Conservation (phyloP, 495 filamentous ascomycete genomes). For the Aspergillus avenaceus region DNA sequence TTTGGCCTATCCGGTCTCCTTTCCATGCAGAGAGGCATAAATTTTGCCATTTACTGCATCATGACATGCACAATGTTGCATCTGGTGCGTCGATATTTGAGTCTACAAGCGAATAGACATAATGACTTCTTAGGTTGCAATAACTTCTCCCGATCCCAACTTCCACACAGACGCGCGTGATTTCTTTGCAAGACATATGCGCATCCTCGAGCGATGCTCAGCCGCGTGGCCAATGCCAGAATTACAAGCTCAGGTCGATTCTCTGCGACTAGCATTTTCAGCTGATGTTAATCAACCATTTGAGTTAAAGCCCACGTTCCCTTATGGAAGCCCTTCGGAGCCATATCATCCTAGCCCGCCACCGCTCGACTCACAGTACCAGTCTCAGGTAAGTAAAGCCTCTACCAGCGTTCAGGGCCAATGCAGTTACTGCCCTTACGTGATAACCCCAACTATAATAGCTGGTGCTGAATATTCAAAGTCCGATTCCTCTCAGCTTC, state of each 20-base stretch:
- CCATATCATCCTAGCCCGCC: constrained; percentile 60
- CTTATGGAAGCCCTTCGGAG: constrained; percentile 76
- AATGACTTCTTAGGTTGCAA: constrained; percentile 63
- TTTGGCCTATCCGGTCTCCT: constrained; percentile 79
- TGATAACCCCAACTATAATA: constrained; percentile 80
- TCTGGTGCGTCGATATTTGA: constrained; percentile 58
- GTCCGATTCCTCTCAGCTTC: constrained; percentile 74
- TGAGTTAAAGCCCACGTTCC: constrained; percentile 82
- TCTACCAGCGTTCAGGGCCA: constrained; percentile 48
- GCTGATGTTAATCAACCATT: constrained; percentile 83
- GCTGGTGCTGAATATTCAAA: constrained; percentile 70
- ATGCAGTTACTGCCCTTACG: constrained; percentile 71
- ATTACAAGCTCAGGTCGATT: constrained; percentile 86
- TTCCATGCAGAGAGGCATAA: constrained; percentile 93
- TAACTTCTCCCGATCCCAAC: constrained; percentile 90
- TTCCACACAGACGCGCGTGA: constrained; percentile 81
- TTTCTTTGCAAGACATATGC: constrained; percentile 93
- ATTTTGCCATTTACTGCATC: constrained; percentile 90
- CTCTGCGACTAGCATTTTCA: constrained; percentile 87
- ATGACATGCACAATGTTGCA: constrained; percentile 94
- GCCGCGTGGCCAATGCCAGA: constrained; percentile 87
- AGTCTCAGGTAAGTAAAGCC: constrained; percentile 31
- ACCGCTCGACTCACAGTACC: constrained; percentile 46
- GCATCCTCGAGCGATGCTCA: constrained; percentile 83
- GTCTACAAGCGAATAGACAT: constrained; percentile 1